phyloP scores from a whole-genome alignment of 306 rosid species.

The Crotalaria pallida region DNA sequence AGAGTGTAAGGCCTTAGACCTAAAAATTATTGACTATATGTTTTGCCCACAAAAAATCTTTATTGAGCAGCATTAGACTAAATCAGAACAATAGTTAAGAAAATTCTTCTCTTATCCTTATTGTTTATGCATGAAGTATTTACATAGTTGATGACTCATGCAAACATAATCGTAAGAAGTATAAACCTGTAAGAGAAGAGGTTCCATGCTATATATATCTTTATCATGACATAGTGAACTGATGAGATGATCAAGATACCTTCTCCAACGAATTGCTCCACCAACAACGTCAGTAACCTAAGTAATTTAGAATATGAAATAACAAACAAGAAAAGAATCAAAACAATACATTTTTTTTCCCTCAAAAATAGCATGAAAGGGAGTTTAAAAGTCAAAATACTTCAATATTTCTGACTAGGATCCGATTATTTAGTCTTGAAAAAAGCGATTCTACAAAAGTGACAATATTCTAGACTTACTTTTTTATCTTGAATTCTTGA shows the following conservation, averaged over 20 bases:
- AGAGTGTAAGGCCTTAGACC: neutral
- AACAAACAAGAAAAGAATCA: neutral
- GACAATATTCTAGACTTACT: too few relatives aligned
- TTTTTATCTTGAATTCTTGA: neutral
- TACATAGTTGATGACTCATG: neutral
- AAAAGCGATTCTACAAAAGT: too few relatives aligned
- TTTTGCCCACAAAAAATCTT: slow-evolving; percentile 3
- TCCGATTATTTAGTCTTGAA: too few relatives aligned
- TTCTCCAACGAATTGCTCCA: slow-evolving; percentile 88
- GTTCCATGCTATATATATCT: slow-evolving; percentile 65
- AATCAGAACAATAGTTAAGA: neutral
- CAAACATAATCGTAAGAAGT: neutral
- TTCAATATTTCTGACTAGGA: neutral
- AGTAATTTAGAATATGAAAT: neutral
- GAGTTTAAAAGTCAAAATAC: slow-evolving; percentile 5
- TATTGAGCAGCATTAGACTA: neutral
- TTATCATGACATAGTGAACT: slow-evolving; percentile 59
- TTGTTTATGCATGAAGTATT: neutral
- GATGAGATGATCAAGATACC: slow-evolving; percentile 80
- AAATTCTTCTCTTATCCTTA: neutral
- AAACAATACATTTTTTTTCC: neutral
- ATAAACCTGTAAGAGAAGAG: slow-evolving; percentile 77
- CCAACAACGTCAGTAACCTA: slow-evolving; percentile 87
- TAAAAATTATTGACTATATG: neutral
- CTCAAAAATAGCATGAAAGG: neutral